Conservation (phyloP, 2,329 filamentous ascomycete genomes). For the Metarhizium guizhouense region DNA sequence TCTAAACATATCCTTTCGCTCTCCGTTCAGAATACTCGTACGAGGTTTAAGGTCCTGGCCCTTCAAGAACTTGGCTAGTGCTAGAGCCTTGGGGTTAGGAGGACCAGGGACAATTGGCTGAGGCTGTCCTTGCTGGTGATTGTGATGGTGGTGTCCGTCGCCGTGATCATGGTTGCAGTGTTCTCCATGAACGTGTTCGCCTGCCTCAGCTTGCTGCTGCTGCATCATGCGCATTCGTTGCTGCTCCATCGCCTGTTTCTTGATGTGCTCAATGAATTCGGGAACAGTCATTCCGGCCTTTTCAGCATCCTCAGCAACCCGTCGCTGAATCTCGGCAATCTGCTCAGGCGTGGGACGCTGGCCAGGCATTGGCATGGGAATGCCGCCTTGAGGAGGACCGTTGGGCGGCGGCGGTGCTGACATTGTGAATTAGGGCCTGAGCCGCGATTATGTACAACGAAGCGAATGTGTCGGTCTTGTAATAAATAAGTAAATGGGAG, state of each 20-base stretch:
- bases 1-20: slow-evolving; percentile 97
- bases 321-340: slow-evolving; percentile 73
- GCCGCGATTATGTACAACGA: slow-evolving; percentile 8
- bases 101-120: slow-evolving; percentile 69
- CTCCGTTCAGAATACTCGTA: slow-evolving; percentile 89
- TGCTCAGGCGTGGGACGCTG: slow-evolving; percentile 70
- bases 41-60: slow-evolving; percentile 78
- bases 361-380: slow-evolving; percentile 14
- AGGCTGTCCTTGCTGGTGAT: slow-evolving; percentile 36
- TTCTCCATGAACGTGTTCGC: slow-evolving; percentile 12
- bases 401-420: slow-evolving; percentile 16
- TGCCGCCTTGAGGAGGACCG: slow-evolving; percentile 14
- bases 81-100: slow-evolving; percentile 80
- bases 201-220: slow-evolving; percentile 23
- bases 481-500: background rate
- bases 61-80: slow-evolving; percentile 80
- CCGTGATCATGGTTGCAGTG: slow-evolving; percentile 19
- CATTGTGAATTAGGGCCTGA: slow-evolving; percentile 13
- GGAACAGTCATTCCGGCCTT: slow-evolving; percentile 78
- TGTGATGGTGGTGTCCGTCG: slow-evolving; percentile 14
- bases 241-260: slow-evolving; percentile 45
- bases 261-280: slow-evolving; percentile 68
- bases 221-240: slow-evolving; percentile 38
- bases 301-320: slow-evolving; percentile 73
- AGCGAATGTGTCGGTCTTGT: background rate